Evolutionary conservation across 306 rosid genomes (phyloP).

Genomic region (Glycine latifolia): DNA sequence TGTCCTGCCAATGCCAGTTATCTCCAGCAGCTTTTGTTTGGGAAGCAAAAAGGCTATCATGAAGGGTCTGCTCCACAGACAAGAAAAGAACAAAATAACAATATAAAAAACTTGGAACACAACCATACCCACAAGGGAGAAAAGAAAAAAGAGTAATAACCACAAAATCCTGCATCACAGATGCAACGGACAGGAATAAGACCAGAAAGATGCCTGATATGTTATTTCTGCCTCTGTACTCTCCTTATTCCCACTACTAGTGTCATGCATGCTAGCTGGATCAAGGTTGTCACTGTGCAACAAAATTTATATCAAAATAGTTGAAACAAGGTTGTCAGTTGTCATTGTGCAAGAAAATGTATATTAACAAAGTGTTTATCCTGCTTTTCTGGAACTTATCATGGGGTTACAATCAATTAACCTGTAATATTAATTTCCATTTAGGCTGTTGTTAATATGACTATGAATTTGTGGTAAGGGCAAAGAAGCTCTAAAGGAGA

Average conservation of each 20-base stretch:
- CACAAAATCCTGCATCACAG: neutral
- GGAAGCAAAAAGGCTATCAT: slow-evolving; percentile 71
- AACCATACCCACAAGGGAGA: neutral
- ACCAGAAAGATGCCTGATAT: slow-evolving; percentile 49
- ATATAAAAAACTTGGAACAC: slow-evolving; percentile 6
- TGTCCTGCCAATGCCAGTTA: neutral
- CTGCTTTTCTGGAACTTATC: neutral
- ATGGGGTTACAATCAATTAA: slow-evolving; percentile 14
- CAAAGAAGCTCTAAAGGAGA: too few relatives aligned
- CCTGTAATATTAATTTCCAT: slow-evolving; percentile 57
- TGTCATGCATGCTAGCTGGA: too few relatives aligned
- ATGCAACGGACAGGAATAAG: neutral
- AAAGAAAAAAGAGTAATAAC: neutral
- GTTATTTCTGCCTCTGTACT: slow-evolving; percentile 35
- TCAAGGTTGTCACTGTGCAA: too few relatives aligned
- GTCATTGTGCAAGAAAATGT: neutral
- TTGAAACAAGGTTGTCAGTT: slow-evolving; percentile 30
- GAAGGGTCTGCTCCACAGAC: slow-evolving; percentile 66
- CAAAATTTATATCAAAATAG: neutral
- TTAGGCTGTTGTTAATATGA: slow-evolving; percentile 47
- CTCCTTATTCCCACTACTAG: slow-evolving; percentile 6
- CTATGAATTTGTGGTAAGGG: slow-evolving; percentile 11
- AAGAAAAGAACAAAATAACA: neutral
- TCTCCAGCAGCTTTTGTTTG: slow-evolving; percentile 35
- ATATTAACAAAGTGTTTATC: neutral